A percentile compares a stretch with the other conserved stretches of the same genome.
phyloP scores from a whole-genome alignment of 768 basidiomycete genomes.

The Multifurca ochricompacta region DNA sequence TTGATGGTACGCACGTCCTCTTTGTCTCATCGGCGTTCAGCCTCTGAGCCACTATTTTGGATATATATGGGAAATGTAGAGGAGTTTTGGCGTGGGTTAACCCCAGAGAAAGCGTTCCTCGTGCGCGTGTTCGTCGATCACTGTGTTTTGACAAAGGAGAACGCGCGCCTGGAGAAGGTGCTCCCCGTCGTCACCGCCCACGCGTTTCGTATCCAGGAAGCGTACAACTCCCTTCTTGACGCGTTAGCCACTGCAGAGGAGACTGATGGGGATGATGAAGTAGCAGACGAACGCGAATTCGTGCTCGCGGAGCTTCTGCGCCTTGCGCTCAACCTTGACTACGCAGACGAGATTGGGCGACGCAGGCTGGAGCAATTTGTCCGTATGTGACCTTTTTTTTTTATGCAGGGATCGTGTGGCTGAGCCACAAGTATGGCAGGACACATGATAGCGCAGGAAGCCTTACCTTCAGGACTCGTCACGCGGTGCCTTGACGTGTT shows the following conservation, averaged over 20 bases:
- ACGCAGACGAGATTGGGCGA: conserved; percentile 85
- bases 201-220: conserved; percentile 64
- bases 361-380: conserved; percentile 82
- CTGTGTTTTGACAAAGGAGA: conserved; percentile 55
- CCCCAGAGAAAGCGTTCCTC: conserved; percentile 72
- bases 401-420: background rate
- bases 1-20: conserved; percentile 45
- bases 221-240: conserved; percentile 59
- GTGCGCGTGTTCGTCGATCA: conserved; percentile 78
- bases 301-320: conserved; percentile 76
- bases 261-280: conserved; percentile 32
- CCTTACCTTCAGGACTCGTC: conserved; percentile 62
- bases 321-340: conserved; percentile 76
- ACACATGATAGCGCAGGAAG: conserved; percentile 70
- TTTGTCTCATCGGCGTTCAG: background rate
- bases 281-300: conserved; percentile 44
- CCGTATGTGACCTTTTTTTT: conserved; percentile 40
- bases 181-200: conserved; percentile 82
- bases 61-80: conserved; percentile 35
- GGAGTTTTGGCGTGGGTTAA: conserved; percentile 59
- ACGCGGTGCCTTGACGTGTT: conserved; percentile 79
- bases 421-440: conserved; percentile 35
- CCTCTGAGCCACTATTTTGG: background rate
- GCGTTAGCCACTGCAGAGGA: conserved; percentile 34
- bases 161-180: conserved; percentile 52